Evolutionary conservation across 306 rosid genomes (phyloP).

Genomic region (Lablab purpureus): DNA sequence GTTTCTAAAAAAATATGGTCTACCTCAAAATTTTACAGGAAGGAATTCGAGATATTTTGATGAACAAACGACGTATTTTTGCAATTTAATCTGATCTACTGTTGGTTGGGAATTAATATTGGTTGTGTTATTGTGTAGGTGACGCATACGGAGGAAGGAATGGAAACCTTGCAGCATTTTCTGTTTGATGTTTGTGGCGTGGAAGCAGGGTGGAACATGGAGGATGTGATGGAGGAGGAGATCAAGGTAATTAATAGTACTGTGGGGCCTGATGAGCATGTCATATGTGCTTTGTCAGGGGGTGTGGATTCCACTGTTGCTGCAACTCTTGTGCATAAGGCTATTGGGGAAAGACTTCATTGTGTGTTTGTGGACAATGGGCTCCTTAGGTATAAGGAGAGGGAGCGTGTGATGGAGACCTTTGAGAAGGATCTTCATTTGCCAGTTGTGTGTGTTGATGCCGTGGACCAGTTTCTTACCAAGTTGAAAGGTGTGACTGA

Average conservation of each 20-base stretch:
- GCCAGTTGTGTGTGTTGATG: conserved; percentile 87
- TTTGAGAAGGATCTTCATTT: conserved; percentile 90
- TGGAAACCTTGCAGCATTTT: conserved; percentile 75
- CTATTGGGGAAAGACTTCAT: conserved; percentile 93
- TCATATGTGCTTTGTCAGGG: conserved; percentile 92
- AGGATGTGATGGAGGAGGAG: conserved; percentile 84
- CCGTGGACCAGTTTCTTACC: conserved; percentile 69
- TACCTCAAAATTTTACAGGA: background rate
- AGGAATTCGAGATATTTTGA: background rate
- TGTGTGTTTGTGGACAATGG: conserved; percentile 97
- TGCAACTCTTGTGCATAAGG: conserved; percentile 90
- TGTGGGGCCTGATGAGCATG: conserved; percentile 72
- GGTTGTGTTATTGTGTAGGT: conserved; percentile 58
- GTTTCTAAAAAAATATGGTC: background rate
- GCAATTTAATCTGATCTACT: background rate
- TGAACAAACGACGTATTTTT: background rate
- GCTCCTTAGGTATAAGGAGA: conserved; percentile 89
- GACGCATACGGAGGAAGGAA: conserved; percentile 90
- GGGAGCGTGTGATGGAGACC: conserved; percentile 89
- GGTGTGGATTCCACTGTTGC: conserved; percentile 99
- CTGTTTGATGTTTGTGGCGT: conserved; percentile 82
- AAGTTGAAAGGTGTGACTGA: conserved; percentile 86
- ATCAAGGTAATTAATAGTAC: conserved; percentile 69
- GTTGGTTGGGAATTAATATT: background rate
- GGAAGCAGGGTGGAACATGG: conserved; percentile 86